Evolutionary conservation across 83 land plant genomes (phyloP).

Genomic region (Picea mariana): DNA sequence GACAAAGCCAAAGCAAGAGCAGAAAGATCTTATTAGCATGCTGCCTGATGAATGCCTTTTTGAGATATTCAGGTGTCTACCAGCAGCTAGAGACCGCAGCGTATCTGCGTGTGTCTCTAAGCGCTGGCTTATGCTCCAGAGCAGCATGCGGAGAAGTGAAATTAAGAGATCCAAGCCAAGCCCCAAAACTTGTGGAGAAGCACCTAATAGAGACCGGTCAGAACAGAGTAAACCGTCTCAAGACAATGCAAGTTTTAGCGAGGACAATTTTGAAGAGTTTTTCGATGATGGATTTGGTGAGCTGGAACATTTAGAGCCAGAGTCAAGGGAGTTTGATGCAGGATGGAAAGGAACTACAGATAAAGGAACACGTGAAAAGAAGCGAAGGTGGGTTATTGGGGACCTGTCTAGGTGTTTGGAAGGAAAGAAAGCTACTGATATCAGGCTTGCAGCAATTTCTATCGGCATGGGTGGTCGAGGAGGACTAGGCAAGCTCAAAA

Average conservation of each 20-base stretch:
- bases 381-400: slow-evolving; percentile 40
- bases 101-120: slow-evolving; percentile 81
- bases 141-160: slow-evolving; percentile 58
- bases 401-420: slow-evolving; percentile 73
- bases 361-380: neutral
- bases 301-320: neutral
- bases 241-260: neutral
- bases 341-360: neutral
- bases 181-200: neutral
- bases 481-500: slow-evolving; percentile 74
- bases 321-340: neutral
- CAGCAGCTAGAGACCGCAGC: slow-evolving; percentile 55
- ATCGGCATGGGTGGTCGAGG: slow-evolving; percentile 70
- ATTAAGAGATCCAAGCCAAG: slow-evolving; percentile 14
- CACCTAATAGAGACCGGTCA: neutral
- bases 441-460: slow-evolving; percentile 78
- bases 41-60: slow-evolving; percentile 89
- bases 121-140: slow-evolving; percentile 85
- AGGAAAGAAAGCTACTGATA: slow-evolving; percentile 88
- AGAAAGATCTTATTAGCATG: slow-evolving; percentile 44
- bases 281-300: slow-evolving; percentile 4
- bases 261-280: slow-evolving; percentile 15
- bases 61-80: slow-evolving; percentile 73
- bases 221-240: neutral
- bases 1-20: slow-evolving; percentile 22